phyloP scores from a whole-genome alignment of 768 basidiomycete genomes.

The Omphalotus guepiniiformis region DNA sequence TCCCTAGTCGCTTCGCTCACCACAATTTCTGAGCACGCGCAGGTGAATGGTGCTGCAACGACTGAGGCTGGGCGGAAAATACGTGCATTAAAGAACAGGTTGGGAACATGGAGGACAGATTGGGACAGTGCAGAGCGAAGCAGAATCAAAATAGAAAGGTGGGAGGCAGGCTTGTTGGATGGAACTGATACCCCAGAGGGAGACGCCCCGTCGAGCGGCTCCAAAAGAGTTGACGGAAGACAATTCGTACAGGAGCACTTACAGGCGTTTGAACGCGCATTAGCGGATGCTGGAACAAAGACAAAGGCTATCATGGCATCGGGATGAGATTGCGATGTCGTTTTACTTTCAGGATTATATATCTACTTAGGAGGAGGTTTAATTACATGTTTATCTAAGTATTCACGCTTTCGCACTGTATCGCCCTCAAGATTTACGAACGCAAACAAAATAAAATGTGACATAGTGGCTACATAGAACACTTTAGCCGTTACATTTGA shows the following conservation, averaged over 20 bases:
- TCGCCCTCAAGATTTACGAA: neutral
- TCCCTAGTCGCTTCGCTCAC: conserved; percentile 73
- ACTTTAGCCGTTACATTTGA: conserved; percentile 52
- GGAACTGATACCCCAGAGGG: conserved; percentile 28
- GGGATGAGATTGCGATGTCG: conserved; percentile 26
- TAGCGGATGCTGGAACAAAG: conserved; percentile 69
- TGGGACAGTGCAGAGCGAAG: conserved; percentile 86
- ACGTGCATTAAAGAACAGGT: conserved; percentile 77
- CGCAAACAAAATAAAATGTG: neutral
- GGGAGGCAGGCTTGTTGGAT: conserved; percentile 65
- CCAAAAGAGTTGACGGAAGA: conserved; percentile 61
- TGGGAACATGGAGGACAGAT: conserved; percentile 75
- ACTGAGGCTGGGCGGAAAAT: conserved; percentile 86
- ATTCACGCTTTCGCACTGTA: conserved; percentile 13
- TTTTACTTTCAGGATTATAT: neutral
- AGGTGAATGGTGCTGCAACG: conserved; percentile 81
- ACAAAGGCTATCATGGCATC: conserved; percentile 82
- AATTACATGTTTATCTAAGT: too few relatives aligned
- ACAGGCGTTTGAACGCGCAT: conserved; percentile 65
- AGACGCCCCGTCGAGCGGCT: conserved; percentile 23
- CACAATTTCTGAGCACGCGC: conserved; percentile 81
- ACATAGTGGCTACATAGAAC: neutral
- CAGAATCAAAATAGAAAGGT: conserved; percentile 67
- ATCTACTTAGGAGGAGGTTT: neutral
- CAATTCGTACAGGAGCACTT: conserved; percentile 75